Base-by-base conservation (phyloP, 805 yeast genomes). In the Candida ficus region DNA sequence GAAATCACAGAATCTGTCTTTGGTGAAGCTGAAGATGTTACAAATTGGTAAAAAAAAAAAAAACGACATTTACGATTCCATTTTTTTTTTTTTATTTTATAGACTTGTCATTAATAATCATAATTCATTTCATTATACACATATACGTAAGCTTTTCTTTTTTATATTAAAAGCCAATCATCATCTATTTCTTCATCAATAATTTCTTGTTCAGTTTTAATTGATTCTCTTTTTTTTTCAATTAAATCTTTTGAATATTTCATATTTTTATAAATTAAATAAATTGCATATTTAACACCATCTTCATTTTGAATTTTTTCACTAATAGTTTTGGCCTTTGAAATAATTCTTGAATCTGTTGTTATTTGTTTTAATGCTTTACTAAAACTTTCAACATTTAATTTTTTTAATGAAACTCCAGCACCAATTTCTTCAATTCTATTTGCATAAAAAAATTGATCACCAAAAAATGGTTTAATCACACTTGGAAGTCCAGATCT, bases 391-490 rank as follows among this genome's bases (percentile, higher is more conserved):
- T 72, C 71, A 21, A 72, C 71, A 48, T 83, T 87, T 50, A 91
- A 67, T 50, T 84, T 80, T 58, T 71, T 76, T 47, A 91, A 61
- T 2, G 76, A 71, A 10, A 89, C 49, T 3, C 98, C 98, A 19
- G 77, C 91, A 1, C 96, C 96, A 28, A 88, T 68, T 45, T 89
- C 97, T 50, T 88, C 95, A 3, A 91, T 83, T 43, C 97, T 70
- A 18, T 75, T 68, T 0, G 95, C 96, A 60, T 86, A 91, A 58
- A 91, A 91, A 57, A 86, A 90, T 62, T 91, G 98, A 61, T 91
- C 98, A 0, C 96, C 98, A 60, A 91, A 91, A 56, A 91, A 91
- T 2, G 98, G 98, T 59, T 90, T 91, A 52, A 91, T 78, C 26
- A 91, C 73, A 0, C 95, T 88, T 1, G 98, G 97, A 25, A 84